These are phyloP conservation scores for Stagonosporopsis tanaceti DNA, from an alignment of 2,329 filamentous ascomycete genomes.

Conservation along the genomic window DNA sequence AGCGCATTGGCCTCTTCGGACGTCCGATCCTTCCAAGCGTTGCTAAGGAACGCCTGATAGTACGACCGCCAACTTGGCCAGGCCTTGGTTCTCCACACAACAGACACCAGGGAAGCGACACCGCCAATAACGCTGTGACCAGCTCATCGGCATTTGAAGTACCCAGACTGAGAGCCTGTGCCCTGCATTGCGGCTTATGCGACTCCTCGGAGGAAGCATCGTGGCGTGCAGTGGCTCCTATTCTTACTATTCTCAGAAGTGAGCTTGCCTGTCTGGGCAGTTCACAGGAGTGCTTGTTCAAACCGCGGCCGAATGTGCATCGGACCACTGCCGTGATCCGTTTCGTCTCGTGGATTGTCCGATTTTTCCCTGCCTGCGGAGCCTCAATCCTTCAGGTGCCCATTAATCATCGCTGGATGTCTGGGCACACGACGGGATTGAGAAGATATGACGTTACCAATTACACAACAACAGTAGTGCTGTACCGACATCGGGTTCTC, in stretches of 20 bases:
- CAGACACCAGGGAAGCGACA: not conserved
- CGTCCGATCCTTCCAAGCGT: slow-evolving; percentile 10
- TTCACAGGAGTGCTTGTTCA: slow-evolving; percentile 10
- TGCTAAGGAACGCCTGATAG: slow-evolving; percentile 4
- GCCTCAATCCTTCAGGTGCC: slow-evolving; percentile 15
- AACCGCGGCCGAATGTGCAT: slow-evolving; percentile 12
- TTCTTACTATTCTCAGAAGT: slow-evolving; percentile 2
- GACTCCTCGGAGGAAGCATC: slow-evolving; percentile 4
- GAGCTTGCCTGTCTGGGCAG: slow-evolving; percentile 11
- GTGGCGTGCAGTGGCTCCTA: slow-evolving; percentile 4
- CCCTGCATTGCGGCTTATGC: slow-evolving; percentile 17
- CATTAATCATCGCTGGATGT: not conserved
- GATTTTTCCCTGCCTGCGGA: slow-evolving; percentile 9
- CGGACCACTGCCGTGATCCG: not conserved
- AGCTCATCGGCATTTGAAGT: slow-evolving; percentile 7
- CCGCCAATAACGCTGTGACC: not conserved
- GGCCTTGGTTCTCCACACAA: slow-evolving; percentile 2
- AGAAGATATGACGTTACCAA: not conserved
- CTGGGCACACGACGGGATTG: slow-evolving; percentile 1
- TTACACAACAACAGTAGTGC: not conserved
- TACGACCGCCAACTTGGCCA: not conserved
- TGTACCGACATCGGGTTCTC: not conserved
- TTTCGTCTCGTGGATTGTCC: slow-evolving; percentile 14
- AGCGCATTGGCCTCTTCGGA: slow-evolving; percentile 4
- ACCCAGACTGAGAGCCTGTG: not conserved